phyloP scores from a whole-genome alignment of 148 eudicot species.

The Beta vulgaris region DNA sequence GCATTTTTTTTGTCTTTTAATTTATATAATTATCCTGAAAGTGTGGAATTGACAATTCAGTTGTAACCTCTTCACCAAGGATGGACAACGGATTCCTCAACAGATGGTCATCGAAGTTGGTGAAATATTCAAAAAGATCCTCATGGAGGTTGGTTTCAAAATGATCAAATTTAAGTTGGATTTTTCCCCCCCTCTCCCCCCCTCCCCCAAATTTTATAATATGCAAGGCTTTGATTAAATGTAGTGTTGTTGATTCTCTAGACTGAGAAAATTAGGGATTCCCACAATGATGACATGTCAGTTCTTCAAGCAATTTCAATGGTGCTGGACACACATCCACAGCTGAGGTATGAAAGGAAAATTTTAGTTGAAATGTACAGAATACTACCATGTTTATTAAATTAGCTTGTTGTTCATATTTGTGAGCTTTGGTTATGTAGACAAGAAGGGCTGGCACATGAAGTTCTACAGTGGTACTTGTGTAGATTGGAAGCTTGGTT shows the following conservation, averaged over 20 bases:
- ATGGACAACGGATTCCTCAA: slow-evolving; percentile 80
- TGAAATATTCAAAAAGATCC: slow-evolving; percentile 65
- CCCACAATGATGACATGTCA: slow-evolving; percentile 70
- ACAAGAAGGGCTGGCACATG: slow-evolving; percentile 86
- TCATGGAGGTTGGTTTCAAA: slow-evolving; percentile 57
- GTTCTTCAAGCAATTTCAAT: slow-evolving; percentile 81
- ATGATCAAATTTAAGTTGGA: background rate
- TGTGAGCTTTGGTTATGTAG: slow-evolving; percentile 35
- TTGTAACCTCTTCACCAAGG: slow-evolving; percentile 65
- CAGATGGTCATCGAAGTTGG: slow-evolving; percentile 85
- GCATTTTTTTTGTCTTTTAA: slow-evolving; percentile 11
- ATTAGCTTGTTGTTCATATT: background rate
- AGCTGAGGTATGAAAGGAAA: slow-evolving; percentile 59
- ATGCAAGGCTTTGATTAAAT: slow-evolving; percentile 6
- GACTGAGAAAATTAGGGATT: slow-evolving; percentile 90
- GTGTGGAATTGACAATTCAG: slow-evolving; percentile 45
- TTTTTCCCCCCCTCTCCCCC: background rate
- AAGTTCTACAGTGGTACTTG: slow-evolving; percentile 92
- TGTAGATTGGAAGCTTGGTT: slow-evolving; percentile 99
- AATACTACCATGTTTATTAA: background rate
- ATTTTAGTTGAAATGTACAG: background rate
- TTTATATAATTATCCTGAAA: slow-evolving; percentile 23
- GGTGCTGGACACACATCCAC: slow-evolving; percentile 75
- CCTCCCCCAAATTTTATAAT: background rate
- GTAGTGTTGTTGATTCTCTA: slow-evolving; percentile 33